phyloP scores from a whole-genome alignment of 352 stramenopile genomes.

The Phytophthora chlamydospora region DNA sequence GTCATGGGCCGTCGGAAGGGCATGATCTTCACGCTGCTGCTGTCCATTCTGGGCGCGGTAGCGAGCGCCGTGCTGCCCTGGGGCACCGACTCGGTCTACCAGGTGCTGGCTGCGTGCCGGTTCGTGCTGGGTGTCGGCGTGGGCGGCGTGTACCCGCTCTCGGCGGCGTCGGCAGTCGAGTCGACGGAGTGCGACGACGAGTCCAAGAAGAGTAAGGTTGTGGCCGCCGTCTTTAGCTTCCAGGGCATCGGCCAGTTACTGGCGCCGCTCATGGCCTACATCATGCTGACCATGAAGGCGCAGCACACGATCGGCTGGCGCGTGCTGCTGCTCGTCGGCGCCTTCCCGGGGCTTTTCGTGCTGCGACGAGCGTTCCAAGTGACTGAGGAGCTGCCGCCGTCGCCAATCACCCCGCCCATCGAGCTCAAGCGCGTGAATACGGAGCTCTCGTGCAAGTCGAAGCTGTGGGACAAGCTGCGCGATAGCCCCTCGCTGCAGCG shows the following conservation, averaged over 20 bases:
- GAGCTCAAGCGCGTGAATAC: conserved; percentile 20
- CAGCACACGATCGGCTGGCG: conserved; percentile 51
- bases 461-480: conserved; percentile 44
- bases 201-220: conserved; percentile 65
- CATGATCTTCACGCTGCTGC: conserved; percentile 80
- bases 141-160: conserved; percentile 84
- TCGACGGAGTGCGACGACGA: conserved; percentile 43
- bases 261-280: conserved; percentile 61
- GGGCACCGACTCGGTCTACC: conserved; percentile 61
- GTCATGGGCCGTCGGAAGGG: conserved; percentile 66
- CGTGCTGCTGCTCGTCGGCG: conserved; percentile 57
- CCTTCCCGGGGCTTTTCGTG: conserved; percentile 67
- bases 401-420: conserved; percentile 17
- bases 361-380: conserved; percentile 57
- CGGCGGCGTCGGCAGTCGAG: conserved; percentile 71
- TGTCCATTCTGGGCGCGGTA: conserved; percentile 66
- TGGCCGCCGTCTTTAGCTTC: conserved; percentile 73
- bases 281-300: conserved; percentile 53
- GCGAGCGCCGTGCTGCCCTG: conserved; percentile 67
- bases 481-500: conserved; percentile 40
- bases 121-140: conserved; percentile 82
- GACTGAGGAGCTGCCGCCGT: conserved; percentile 36
- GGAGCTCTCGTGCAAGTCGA: conserved; percentile 23
- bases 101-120: conserved; percentile 65
- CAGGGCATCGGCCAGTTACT: conserved; percentile 66